Evolutionary conservation across 2,329 filamentous ascomycete genomes (phyloP), one percentile per base, ranked within the genome.

Genomic region (Pyrenochaeta sp.): DNA sequence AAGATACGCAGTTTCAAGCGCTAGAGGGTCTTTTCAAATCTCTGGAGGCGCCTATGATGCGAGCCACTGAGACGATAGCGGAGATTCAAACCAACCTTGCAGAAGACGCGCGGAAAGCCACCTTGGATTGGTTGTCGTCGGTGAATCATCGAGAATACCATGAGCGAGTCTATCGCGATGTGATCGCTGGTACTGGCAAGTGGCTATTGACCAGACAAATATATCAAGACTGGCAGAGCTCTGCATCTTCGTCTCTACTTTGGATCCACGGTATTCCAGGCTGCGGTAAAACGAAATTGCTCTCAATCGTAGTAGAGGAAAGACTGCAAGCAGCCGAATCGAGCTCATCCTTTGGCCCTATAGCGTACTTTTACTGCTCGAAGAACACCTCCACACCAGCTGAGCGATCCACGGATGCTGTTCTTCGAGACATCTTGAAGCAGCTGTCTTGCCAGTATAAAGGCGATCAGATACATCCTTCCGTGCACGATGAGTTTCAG

Each of bases 211-310:
- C 50, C 24, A 40, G 65, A 36, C 49, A 53, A 39, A 9, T 61
- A 28, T 76, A 73, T 49, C 50, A 50, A 27, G 51, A 66, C 49
- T 77, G 69, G 73, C 65, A 67, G 32, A 54, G 69, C 27, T 56
- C 65, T 24, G 74, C 69, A 58, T 56, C 50, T n/a, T 77, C 67
- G 15, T 73, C 71, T 7, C 69, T 77, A 12, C 56, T 78, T 28
- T 77, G 71, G 74, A 67, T 78, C 7, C 68, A 75, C 63, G 72
- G 76, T 2, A 73, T 72, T 52, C 67, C 66, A 22, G 74, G 73
- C 24, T 74, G 67, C 50, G 68, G 73, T 2, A 76, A 78, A 56
- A 78, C 63, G 58, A 44, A 44, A 13, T 22, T 44, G 19, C 19
- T 19, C 19, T 19, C 19, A 19, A 19, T 1, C 19, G 19, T 19